These are phyloP conservation scores for Amylostereum areolatum DNA, from an alignment of 1,284 basidiomycete genomes.

Conservation along the genomic window DNA sequence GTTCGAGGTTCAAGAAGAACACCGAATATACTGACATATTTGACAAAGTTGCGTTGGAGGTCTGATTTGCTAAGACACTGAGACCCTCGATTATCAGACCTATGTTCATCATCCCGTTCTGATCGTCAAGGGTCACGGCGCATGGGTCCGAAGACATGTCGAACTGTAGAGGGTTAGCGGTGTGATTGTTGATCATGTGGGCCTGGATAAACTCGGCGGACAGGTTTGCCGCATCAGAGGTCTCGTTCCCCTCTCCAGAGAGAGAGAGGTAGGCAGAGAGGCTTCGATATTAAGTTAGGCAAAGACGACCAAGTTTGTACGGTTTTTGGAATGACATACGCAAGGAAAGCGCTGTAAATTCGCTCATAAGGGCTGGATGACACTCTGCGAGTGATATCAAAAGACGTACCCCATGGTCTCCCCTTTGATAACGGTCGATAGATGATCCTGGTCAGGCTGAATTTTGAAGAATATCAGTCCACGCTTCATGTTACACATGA, in stretches of 20 bases:
- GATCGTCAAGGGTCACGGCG: not conserved
- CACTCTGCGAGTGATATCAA: not conserved
- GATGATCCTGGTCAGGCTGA: not conserved
- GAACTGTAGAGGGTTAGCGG: not conserved
- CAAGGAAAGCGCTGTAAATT: not conserved
- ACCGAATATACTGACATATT: not conserved
- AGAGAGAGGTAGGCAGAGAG: not conserved
- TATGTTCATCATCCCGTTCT: not conserved
- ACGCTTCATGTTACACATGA: not conserved
- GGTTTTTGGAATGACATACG: not conserved
- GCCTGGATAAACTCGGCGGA: not conserved
- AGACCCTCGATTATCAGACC: not conserved
- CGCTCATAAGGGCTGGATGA: not conserved
- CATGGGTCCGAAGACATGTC: not conserved
- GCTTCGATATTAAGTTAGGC: not conserved
- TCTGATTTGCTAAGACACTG: not conserved
- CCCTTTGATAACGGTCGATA: not conserved
- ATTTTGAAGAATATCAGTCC: not conserved
- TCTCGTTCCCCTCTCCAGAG: not conserved
- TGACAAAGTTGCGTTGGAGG: not conserved
- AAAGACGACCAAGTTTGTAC: not conserved
- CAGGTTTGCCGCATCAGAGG: not conserved
- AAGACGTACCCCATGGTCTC: not conserved
- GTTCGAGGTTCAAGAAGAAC: not conserved
- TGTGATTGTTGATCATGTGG: not conserved